These are phyloP conservation scores for Aspergillus melleus DNA, from an alignment of 2,329 filamentous ascomycete genomes.

Conservation along the genomic window DNA sequence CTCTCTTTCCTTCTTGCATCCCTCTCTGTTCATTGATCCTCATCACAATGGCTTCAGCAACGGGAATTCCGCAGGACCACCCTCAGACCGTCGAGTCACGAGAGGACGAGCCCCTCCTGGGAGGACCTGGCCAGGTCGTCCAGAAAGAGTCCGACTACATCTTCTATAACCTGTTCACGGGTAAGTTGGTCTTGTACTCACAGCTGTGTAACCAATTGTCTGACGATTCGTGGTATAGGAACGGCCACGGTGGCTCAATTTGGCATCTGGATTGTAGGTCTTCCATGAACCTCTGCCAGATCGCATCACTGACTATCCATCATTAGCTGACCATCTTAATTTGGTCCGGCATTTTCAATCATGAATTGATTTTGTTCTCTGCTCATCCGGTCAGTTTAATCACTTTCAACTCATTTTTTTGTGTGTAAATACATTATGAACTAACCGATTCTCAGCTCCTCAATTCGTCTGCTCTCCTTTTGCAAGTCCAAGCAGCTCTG, in stretches of 20 bases:
- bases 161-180: slow-evolving; percentile 70
- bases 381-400: slow-evolving; percentile 73
- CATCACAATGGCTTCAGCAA: slow-evolving; percentile 65
- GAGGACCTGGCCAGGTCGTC: slow-evolving; percentile 68
- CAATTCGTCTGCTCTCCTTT: slow-evolving; percentile 67
- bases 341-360: slow-evolving; percentile 74
- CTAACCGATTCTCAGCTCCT: slow-evolving; percentile 42
- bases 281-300: not conserved
- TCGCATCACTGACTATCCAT: not conserved
- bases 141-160: slow-evolving; percentile 67
- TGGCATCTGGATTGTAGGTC: slow-evolving; percentile 67
- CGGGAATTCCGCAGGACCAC: slow-evolving; percentile 61
- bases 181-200: slow-evolving; percentile 48
- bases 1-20: not conserved
- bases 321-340: slow-evolving; percentile 67
- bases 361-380: slow-evolving; percentile 77
- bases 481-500: slow-evolving; percentile 77
- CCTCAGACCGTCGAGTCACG: slow-evolving; percentile 39
- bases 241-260: slow-evolving; percentile 79
- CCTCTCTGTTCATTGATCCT: not conserved
- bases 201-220: not conserved
- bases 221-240: slow-evolving; percentile 51
- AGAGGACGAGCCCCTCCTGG: slow-evolving; percentile 71
- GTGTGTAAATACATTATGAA: too few relatives aligned
- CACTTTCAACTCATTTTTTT: slow-evolving; percentile 33